Evolutionary conservation across 2,329 filamentous ascomycete species (phyloP).

Genomic region (Hymenoscyphus albidus): DNA sequence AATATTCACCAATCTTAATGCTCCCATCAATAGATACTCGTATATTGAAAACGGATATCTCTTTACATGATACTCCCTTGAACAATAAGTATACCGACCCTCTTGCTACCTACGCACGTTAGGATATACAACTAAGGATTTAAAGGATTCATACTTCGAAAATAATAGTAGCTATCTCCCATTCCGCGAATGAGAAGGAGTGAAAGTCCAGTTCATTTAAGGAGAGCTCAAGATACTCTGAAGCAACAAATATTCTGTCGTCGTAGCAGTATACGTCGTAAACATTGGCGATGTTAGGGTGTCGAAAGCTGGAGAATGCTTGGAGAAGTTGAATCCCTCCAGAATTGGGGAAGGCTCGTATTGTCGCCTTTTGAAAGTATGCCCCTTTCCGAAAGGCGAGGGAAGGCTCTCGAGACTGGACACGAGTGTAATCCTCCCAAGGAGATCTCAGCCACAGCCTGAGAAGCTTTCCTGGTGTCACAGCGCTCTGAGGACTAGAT

Average conservation of each 20-base stretch:
- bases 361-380: constrained; percentile 7
- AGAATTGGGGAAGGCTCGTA: constrained; percentile 7
- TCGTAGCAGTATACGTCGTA: constrained; percentile 14
- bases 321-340: constrained; percentile 19
- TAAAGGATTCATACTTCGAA: constrained; percentile 19
- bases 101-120: constrained; percentile 10
- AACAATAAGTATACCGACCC: constrained; percentile 14
- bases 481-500: not conserved
- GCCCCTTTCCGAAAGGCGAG: constrained; percentile 6
- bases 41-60: constrained; percentile 11
- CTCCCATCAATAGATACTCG: constrained; percentile 12
- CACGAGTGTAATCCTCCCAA: constrained; percentile 9
- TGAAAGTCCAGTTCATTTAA: constrained; percentile 9
- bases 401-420: not conserved
- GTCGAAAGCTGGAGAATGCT: constrained; percentile 6
- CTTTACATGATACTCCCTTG: constrained; percentile 13
- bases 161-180: constrained; percentile 14
- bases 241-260: constrained; percentile 8
- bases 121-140: constrained; percentile 9
- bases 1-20: constrained; percentile 10
- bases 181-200: constrained; percentile 11
- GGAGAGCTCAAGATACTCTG: constrained; percentile 15
- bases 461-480: not conserved
- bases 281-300: constrained; percentile 14
- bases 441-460: constrained; percentile 5